These are phyloP conservation scores for Sporothrix mexicana DNA, from an alignment of 2,329 filamentous ascomycete genomes.

Conservation along the genomic window DNA sequence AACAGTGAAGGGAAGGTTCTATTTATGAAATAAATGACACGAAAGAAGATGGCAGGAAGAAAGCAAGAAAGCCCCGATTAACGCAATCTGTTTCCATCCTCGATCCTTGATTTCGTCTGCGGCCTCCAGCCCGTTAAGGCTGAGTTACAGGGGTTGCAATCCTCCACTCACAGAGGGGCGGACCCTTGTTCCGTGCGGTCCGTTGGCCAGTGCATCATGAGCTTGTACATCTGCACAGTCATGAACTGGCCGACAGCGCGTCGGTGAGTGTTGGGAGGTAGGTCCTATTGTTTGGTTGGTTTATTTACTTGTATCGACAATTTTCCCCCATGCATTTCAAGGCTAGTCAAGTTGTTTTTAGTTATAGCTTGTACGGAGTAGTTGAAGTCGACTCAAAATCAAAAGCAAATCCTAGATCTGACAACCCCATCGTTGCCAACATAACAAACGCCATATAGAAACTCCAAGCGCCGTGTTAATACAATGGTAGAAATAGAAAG, in stretches of 20 bases:
- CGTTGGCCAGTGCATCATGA: background rate
- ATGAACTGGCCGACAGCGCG: background rate
- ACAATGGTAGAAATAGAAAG: background rate
- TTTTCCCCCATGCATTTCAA: too few relatives aligned
- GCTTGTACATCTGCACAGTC: background rate
- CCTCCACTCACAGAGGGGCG: background rate
- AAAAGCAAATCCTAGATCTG: too few relatives aligned
- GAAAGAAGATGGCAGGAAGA: background rate
- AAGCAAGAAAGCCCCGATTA: background rate
- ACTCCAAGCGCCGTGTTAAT: background rate
- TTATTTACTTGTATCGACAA: background rate
- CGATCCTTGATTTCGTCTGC: background rate
- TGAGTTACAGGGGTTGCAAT: slow-evolving; percentile 3
- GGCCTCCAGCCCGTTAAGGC: slow-evolving; percentile 22
- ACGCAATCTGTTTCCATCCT: background rate
- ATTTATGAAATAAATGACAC: background rate
- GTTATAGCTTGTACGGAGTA: too few relatives aligned
- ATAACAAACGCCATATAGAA: background rate
- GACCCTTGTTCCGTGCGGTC: background rate
- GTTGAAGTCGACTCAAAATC: too few relatives aligned
- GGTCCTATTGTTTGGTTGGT: background rate
- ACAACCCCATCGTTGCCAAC: too few relatives aligned
- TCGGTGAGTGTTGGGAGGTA: too few relatives aligned
- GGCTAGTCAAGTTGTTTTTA: too few relatives aligned
- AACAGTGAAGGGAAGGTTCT: too few relatives aligned